Evolutionary conservation across 140 eudicot genomes (phyloP), one percentile per base, ranked within the genome.

Genomic region (Senecio squalidus): DNA sequence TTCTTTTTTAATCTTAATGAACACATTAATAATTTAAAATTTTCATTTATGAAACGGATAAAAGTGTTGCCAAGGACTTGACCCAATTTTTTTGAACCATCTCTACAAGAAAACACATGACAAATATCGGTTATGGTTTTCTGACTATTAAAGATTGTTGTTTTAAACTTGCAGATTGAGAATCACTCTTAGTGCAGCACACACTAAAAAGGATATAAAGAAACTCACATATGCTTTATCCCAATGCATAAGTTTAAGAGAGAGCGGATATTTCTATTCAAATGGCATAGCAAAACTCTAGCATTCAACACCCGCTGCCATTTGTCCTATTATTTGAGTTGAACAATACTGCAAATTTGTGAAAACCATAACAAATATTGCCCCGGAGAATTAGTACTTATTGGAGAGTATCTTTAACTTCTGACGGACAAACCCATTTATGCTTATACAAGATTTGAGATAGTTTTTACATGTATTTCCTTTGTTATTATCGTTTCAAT

Each of bases 171-270:
- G 72, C 84, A 92, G 98, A 76, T 73, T 92, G 70, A 68, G 98
- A 64, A 70, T 92, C 54, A 82, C 96, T 24, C 77, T 92, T 25
- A 88, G 93, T 18, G 93, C 96, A 23, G 96, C 83, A 22, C 98
- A 92, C 77, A 87, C 98, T 21, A 64, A 21, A 62, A 84, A 70
- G 20, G 96, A 91, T 78, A 66, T 91, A 69, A 77, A 64, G 75
- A 79, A 79, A 63, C 86, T 91, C 41, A 80, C 82, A 59, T 63
- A 58, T 45, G 98, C 95, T 17, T 66, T 87, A 52, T 80, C 96
- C 25, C 77, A 81, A 60, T 88, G 93, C 73, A 66, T 92, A 44
- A 75, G 85, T 67, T 73, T 84, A 53, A 76, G 70, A 55, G 86
- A 86, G 55, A 73, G 79, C 0, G 70, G 78, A 27, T 55, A 72